These are phyloP conservation scores for Globisporangium irregulare DNA, from an alignment of 352 stramenopile species.

Conservation along the genomic window DNA sequence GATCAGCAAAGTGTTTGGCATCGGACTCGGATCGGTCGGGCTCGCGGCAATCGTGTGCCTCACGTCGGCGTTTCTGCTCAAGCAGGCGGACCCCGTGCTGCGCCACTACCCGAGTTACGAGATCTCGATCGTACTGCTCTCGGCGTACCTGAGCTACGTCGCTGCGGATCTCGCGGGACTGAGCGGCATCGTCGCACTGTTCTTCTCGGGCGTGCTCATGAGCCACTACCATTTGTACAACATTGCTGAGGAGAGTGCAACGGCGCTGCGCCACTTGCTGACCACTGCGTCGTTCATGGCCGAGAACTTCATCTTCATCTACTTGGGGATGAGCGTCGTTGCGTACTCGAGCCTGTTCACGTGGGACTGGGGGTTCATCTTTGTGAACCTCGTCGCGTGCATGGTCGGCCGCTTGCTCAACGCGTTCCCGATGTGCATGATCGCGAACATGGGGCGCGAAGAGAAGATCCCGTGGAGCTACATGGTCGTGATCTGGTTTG, in stretches of 20 bases:
- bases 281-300: conserved; percentile 79
- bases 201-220: conserved; percentile 91
- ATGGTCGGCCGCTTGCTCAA: conserved; percentile 68
- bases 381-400: conserved; percentile 64
- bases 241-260: conserved; percentile 74
- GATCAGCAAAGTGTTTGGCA: conserved; percentile 79
- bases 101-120: conserved; percentile 83
- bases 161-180: conserved; percentile 70
- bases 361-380: conserved; percentile 85
- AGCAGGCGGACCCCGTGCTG: conserved; percentile 66
- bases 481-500: conserved; percentile 92
- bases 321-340: conserved; percentile 82
- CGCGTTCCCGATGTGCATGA: conserved; percentile 73
- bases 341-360: conserved; percentile 75
- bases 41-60: conserved; percentile 71
- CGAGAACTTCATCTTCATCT: conserved; percentile 89
- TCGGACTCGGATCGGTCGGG: conserved; percentile 75
- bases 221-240: conserved; percentile 87
- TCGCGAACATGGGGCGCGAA: conserved; percentile 65
- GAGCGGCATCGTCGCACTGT: conserved; percentile 92
- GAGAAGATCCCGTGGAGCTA: conserved; percentile 74
- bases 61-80: conserved; percentile 78
- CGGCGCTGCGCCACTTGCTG: conserved; percentile 71
- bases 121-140: conserved; percentile 84
- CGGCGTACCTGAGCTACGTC: conserved; percentile 81